phyloP scores from a whole-genome alignment of 202 grass and related monocot species.

The Eragrostis tef region DNA sequence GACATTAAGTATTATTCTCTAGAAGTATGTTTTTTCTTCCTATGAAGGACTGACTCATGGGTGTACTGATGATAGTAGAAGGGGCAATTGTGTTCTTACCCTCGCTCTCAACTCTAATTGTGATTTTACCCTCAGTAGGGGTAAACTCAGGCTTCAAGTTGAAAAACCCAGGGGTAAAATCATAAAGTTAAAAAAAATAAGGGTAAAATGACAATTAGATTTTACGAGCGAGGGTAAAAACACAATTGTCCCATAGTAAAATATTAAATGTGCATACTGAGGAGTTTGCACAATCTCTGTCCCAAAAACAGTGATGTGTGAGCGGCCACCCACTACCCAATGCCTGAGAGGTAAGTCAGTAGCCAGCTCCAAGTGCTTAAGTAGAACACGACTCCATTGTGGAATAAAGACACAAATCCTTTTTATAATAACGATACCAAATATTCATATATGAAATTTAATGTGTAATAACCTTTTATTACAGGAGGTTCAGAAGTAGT shows the following conservation, averaged over 20 bases:
- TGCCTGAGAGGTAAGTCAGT: not conserved
- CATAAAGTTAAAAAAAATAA: no score
- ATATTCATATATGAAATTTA: conserved; percentile 24
- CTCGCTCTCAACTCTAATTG: no score
- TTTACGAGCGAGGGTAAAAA: no score
- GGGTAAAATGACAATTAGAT: no score
- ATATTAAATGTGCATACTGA: conserved; percentile 28
- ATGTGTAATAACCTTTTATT: conserved; percentile 12
- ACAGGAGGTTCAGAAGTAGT: conserved; percentile 11
- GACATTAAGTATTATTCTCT: conserved; percentile 33
- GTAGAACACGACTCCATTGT: conserved; percentile 12
- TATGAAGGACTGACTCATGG: not conserved
- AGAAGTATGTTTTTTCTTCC: conserved; percentile 9
- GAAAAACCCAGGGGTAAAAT: no score
- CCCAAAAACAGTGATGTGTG: not conserved
- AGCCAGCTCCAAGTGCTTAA: not conserved
- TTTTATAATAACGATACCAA: conserved; percentile 5
- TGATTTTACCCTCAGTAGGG: no score
- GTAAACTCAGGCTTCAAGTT: no score
- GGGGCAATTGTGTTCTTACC: no score
- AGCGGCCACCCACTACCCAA: not conserved
- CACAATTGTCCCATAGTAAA: no score
- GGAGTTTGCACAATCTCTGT: conserved; percentile 1
- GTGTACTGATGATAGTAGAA: not conserved
- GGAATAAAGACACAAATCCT: conserved; percentile 9